Conservation (phyloP, 305 asterid genomes). For the Solanum hybrid region DNA sequence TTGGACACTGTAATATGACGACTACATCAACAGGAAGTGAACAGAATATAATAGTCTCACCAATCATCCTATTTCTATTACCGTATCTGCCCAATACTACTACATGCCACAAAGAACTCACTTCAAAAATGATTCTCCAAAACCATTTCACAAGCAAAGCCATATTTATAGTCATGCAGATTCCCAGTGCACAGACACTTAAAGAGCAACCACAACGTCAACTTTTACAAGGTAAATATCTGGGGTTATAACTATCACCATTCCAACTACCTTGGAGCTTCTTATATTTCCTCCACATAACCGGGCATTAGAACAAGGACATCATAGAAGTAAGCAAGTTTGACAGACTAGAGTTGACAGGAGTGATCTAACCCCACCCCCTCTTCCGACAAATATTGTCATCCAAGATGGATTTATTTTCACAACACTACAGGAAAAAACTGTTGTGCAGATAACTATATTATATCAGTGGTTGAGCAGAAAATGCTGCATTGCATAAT, state of each 20-base stretch:
- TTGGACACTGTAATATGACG: background rate
- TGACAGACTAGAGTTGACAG: background rate
- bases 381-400: background rate
- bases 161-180: background rate
- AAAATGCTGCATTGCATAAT: background rate
- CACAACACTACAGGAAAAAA: background rate
- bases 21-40: background rate
- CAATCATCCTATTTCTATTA: background rate
- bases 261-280: background rate
- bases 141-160: background rate
- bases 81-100: background rate
- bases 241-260: background rate
- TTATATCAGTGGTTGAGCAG: background rate
- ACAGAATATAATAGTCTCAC: background rate
- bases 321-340: background rate
- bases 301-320: background rate
- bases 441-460: background rate
- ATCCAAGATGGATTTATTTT: background rate
- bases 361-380: background rate
- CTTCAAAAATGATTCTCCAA: background rate
- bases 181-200: background rate
- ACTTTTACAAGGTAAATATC: slow-evolving; percentile 1
- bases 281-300: background rate
- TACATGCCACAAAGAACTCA: background rate
- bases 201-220: background rate